Evolutionary conservation across 192 early-diverging fungal genomes (phyloP), one percentile per base, ranked within the genome.

Genomic region (Coemansia sp.): DNA sequence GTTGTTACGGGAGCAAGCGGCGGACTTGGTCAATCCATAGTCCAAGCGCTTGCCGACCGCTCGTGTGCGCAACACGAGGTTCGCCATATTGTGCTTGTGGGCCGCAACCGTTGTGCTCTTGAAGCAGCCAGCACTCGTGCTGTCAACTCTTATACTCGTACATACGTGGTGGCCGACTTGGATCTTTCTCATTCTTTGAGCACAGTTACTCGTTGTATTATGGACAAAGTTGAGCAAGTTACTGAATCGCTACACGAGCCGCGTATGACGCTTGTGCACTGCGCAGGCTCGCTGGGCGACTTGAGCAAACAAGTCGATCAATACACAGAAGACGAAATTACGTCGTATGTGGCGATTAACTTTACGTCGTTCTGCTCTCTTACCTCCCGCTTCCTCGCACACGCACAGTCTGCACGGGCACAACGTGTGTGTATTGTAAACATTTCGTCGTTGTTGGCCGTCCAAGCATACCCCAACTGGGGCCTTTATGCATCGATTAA

Each of bases 391-490:
- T 84, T 84, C 52, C 73, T 82, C 25, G 60, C 21, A 3, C 62
- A 27, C 25, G 56, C 60, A 45, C 48, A 60, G 32, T 7, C 21
- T 8, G n/a, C 19, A 11, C n/a, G 10, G 22, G 66, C 58, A 5
- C 58, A 62, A 38, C 62, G 71, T 48, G 71, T 67, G 1, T 67
- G 69, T 17, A 56, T 96, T 14, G 87, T 94, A 29, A 96, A 91
- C 58, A 86, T 96, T 51, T 90, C 92, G 32, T 92, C 92, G 8
- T 67, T 94, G 23, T 60, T 89, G 22, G 91, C 90, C 1, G 76
- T 94, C n/a, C 65, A 86, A 68, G 67, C 92, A 4, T 90, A 86
- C 63, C 72, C 90, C 25, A 84, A 91, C 72, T 94, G 90, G 93
- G 87, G 89, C 9, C 72, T 92, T 3, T 96, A 96, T 72, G 86